phyloP scores from a whole-genome alignment of 73 alveolate genomes.

The Effrenium voratum region DNA sequence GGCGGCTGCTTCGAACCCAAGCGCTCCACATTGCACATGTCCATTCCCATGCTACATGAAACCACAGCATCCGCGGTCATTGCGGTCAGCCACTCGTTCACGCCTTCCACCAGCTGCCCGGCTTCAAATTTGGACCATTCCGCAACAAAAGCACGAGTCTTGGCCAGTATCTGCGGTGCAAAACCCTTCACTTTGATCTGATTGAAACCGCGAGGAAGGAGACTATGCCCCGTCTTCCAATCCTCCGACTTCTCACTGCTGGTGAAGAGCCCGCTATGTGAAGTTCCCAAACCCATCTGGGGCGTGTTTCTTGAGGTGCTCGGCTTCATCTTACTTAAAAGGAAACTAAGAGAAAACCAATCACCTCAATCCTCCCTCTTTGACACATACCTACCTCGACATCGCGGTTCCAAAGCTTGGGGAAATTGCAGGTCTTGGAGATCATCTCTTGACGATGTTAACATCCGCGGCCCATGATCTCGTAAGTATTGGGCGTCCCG shows the following conservation, averaged over 20 bases:
- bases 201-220: constrained; percentile 68
- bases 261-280: constrained; percentile 62
- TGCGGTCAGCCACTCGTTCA: constrained; percentile 72
- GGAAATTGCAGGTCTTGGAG: constrained; percentile 10
- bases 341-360: too few species aligned
- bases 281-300: constrained; percentile 56
- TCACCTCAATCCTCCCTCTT: neutral
- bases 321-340: too few species aligned
- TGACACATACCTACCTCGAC: constrained; percentile 1
- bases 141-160: constrained; percentile 42
- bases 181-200: constrained; percentile 71
- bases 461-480: constrained; percentile 67
- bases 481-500: constrained; percentile 19
- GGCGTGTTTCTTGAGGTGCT: too few species aligned
- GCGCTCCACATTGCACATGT: constrained; percentile 70
- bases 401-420: constrained; percentile 73
- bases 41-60: constrained; percentile 75
- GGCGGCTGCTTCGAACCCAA: constrained; percentile 71
- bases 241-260: constrained; percentile 79
- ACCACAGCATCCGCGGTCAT: constrained; percentile 82
- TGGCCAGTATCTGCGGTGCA: constrained; percentile 65
- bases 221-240: constrained; percentile 55
- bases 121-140: constrained; percentile 74
- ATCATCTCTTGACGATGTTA: constrained; percentile 42
- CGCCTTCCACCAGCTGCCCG: constrained; percentile 49